Evolutionary conservation across 2,329 filamentous ascomycete species (phyloP).

Genomic region (Verticillium zaregamsianum): DNA sequence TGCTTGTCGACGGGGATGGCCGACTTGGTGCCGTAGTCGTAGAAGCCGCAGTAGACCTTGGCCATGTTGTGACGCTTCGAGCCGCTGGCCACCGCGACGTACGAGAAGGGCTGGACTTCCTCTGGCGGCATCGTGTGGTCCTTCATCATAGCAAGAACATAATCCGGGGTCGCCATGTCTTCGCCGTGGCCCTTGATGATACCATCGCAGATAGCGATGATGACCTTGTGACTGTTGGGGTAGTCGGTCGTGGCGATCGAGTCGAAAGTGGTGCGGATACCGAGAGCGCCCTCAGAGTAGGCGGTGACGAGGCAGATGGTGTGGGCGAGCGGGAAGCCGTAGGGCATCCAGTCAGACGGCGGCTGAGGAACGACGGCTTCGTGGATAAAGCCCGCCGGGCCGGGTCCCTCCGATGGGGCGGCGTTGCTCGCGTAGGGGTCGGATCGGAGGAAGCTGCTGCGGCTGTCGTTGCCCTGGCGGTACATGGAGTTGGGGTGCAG

Average conservation of each 20-base stretch:
- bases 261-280: slow-evolving; percentile 88
- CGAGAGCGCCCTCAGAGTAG: slow-evolving; percentile 93
- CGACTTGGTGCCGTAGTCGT: slow-evolving; percentile 85
- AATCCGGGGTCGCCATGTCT: slow-evolving; percentile 79
- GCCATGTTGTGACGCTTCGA: slow-evolving; percentile 99
- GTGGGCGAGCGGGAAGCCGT: slow-evolving; percentile 91
- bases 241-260: slow-evolving; percentile 98
- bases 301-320: slow-evolving; percentile 92
- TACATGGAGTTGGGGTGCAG: slow-evolving; percentile 71
- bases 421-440: slow-evolving; percentile 52
- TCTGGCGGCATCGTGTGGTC: slow-evolving; percentile 77
- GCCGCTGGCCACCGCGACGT: slow-evolving; percentile 92
- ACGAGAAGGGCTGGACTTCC: slow-evolving; percentile 86
- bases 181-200: slow-evolving; percentile 97
- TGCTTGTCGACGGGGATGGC: slow-evolving; percentile 80
- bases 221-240: slow-evolving; percentile 97
- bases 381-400: slow-evolving; percentile 92
- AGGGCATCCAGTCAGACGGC: slow-evolving; percentile 94
- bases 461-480: slow-evolving; percentile 58
- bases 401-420: slow-evolving; percentile 62
- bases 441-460: slow-evolving; percentile 60
- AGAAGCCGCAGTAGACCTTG: slow-evolving; percentile 96
- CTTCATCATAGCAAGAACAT: slow-evolving; percentile 89
- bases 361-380: slow-evolving; percentile 94
- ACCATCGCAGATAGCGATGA: slow-evolving; percentile 94